phyloP scores from a whole-genome alignment of 2,329 filamentous ascomycete species.

The Madurella fahalii region DNA sequence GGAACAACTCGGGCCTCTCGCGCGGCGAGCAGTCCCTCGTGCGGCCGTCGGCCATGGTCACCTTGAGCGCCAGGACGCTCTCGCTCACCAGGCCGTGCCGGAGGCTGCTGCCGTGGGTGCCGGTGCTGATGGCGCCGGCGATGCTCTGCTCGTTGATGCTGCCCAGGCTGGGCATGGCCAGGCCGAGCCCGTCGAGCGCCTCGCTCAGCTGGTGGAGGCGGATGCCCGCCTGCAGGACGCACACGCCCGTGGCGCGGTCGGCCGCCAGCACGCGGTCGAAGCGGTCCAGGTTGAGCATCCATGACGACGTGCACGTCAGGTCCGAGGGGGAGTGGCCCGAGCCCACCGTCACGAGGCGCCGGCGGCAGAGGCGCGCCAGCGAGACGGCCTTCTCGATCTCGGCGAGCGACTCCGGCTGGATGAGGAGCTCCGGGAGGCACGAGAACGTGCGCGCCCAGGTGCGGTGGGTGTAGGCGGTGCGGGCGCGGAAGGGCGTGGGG shows the following conservation, averaged over 20 bases:
- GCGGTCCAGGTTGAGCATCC: slow-evolving; percentile 90
- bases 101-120: slow-evolving; percentile 86
- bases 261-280: slow-evolving; percentile 69
- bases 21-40: slow-evolving; percentile 65
- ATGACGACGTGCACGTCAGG: slow-evolving; percentile 86
- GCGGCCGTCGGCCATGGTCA: slow-evolving; percentile 78
- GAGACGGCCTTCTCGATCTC: slow-evolving; percentile 82
- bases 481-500: slow-evolving; percentile 70
- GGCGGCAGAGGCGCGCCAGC: slow-evolving; percentile 74
- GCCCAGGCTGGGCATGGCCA: slow-evolving; percentile 87
- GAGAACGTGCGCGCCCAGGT: slow-evolving; percentile 96
- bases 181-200: slow-evolving; percentile 67
- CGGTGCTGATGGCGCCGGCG: slow-evolving; percentile 86
- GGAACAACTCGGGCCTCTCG: slow-evolving; percentile 74
- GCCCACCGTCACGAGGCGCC: slow-evolving; percentile 80
- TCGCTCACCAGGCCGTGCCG: slow-evolving; percentile 81
- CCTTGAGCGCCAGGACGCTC: slow-evolving; percentile 66
- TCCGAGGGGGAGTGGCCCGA: slow-evolving; percentile 90
- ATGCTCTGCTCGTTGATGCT: slow-evolving; percentile 95
- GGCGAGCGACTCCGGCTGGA: slow-evolving; percentile 71
- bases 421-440: slow-evolving; percentile 83
- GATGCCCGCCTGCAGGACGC: slow-evolving; percentile 85
- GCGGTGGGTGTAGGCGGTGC: slow-evolving; percentile 68
- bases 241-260: slow-evolving; percentile 59
- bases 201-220: slow-evolving; percentile 70